Conservation (phyloP, 1,139 yeast genomes). For the Geotrichum citri-aurantii region DNA sequence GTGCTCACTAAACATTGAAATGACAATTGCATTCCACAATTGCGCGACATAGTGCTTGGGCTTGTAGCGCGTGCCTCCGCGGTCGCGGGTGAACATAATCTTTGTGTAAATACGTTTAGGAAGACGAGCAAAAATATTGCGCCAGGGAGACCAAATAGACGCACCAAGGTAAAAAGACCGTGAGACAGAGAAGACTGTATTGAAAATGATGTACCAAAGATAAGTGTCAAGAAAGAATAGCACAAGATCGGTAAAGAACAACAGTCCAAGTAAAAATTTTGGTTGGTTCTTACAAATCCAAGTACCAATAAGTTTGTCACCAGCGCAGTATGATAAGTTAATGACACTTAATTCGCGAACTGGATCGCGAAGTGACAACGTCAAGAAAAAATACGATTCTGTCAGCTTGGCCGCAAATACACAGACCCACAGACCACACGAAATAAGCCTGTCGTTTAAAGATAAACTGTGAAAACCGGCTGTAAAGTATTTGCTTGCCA, state of each 20-base stretch:
- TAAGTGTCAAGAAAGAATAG: constrained; percentile 81
- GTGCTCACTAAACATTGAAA: constrained; percentile 74
- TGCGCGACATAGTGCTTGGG: constrained; percentile 54
- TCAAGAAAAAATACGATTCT: constrained; percentile 77
- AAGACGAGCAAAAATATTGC: constrained; percentile 64
- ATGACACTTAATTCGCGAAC: constrained; percentile 58
- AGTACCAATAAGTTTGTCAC: constrained; percentile 49
- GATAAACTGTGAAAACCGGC: constrained; percentile 51
- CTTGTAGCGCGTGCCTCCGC: constrained; percentile 38
- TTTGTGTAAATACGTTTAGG: constrained; percentile 71
- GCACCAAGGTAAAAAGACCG: constrained; percentile 69
- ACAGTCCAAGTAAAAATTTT: constrained; percentile 47
- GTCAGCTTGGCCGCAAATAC: constrained; percentile 67
- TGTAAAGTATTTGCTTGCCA: constrained; percentile 40
- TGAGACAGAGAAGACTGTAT: constrained; percentile 63
- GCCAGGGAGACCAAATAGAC: constrained; percentile 84
- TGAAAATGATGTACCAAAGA: constrained; percentile 82
- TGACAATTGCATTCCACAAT: constrained; percentile 73
- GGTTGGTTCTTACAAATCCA: constrained; percentile 58
- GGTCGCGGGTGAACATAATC: constrained; percentile 48
- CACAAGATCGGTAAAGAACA: constrained; percentile 61
- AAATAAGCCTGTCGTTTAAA: constrained; percentile 49
- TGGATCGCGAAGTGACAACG: constrained; percentile 75
- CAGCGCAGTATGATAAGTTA: constrained; percentile 56
- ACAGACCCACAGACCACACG: constrained; percentile 59